Conservation (phyloP, 2,329 filamentous ascomycete species). For the Aspergillus felis region DNA sequence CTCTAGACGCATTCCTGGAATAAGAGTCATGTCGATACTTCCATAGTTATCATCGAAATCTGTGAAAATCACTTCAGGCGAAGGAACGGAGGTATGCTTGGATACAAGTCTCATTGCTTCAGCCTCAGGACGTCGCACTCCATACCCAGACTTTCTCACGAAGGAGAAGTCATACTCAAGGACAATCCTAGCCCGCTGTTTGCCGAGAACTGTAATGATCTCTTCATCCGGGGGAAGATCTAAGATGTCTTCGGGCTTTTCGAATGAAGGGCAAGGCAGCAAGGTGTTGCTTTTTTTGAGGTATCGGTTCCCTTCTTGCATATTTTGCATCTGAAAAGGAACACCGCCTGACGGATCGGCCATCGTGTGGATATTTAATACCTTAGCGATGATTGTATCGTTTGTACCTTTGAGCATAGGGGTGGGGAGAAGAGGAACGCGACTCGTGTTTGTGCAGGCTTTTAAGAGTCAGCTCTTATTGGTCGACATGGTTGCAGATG, state of each 20-base stretch:
- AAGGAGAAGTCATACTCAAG: constrained; percentile 16
- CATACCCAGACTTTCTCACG: constrained; percentile 14
- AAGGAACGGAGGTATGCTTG: constrained; percentile 15
- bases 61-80: constrained; percentile 14
- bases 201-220: constrained; percentile 10
- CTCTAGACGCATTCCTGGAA: constrained; percentile 13
- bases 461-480: too few species aligned
- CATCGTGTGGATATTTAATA: not conserved
- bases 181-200: constrained; percentile 14
- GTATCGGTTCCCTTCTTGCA: constrained; percentile 4
- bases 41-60: not conserved
- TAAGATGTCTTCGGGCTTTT: not conserved
- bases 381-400: too few species aligned
- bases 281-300: constrained; percentile 7
- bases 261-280: constrained; percentile 6
- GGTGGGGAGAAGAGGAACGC: too few species aligned
- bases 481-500: too few species aligned
- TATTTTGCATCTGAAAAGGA: not conserved
- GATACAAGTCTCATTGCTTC: constrained; percentile 21
- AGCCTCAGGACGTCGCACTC: constrained; percentile 13
- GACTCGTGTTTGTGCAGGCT: too few species aligned
- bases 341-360: not conserved
- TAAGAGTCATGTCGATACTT: constrained; percentile 11
- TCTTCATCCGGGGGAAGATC: constrained; percentile 9
- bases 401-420: too few species aligned